These are phyloP conservation scores for Malbranchea cinnamomea DNA, from an alignment of 2,329 filamentous ascomycete species.

Conservation along the genomic window DNA sequence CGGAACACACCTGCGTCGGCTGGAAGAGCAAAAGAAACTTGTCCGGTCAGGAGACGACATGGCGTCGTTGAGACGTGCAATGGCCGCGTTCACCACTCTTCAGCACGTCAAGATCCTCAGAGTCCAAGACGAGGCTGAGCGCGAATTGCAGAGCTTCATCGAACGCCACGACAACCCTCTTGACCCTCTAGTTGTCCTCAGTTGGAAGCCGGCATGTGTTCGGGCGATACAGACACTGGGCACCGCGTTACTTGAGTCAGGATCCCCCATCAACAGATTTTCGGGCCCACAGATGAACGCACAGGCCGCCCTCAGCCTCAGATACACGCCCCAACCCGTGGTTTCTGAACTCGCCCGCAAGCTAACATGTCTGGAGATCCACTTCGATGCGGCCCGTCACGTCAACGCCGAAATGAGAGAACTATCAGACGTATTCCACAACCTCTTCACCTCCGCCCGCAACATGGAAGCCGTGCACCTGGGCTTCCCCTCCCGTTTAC, in stretches of 20 bases:
- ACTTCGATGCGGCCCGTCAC: conserved; percentile 44
- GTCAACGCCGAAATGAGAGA: conserved; percentile 43
- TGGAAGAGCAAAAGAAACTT: conserved; percentile 30
- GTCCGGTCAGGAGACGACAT: conserved; percentile 37
- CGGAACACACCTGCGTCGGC: conserved; percentile 16
- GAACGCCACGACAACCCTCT: conserved; percentile 30
- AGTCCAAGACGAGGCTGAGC: conserved; percentile 45
- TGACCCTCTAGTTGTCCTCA: conserved; percentile 35
- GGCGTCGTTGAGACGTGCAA: conserved; percentile 37
- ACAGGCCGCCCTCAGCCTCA: conserved; percentile 39
- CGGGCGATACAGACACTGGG: conserved; percentile 46
- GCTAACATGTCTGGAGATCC: conserved; percentile 48
- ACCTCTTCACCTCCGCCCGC: conserved; percentile 42
- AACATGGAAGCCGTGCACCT: conserved; percentile 50
- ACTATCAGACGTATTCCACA: conserved; percentile 42
- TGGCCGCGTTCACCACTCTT: conserved; percentile 43
- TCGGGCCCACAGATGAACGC: conserved; percentile 49
- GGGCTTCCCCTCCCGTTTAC: conserved; percentile 44
- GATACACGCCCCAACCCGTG: conserved; percentile 31
- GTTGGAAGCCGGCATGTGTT: conserved; percentile 48
- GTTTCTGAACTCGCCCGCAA: conserved; percentile 39
- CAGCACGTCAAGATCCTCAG: conserved; percentile 51
- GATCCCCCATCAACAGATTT: conserved; percentile 44
- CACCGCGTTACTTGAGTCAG: conserved; percentile 40
- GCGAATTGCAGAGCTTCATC: conserved; percentile 37